Base-by-base conservation (phyloP, 495 filamentous ascomycete species). In the Niebla homalea region DNA sequence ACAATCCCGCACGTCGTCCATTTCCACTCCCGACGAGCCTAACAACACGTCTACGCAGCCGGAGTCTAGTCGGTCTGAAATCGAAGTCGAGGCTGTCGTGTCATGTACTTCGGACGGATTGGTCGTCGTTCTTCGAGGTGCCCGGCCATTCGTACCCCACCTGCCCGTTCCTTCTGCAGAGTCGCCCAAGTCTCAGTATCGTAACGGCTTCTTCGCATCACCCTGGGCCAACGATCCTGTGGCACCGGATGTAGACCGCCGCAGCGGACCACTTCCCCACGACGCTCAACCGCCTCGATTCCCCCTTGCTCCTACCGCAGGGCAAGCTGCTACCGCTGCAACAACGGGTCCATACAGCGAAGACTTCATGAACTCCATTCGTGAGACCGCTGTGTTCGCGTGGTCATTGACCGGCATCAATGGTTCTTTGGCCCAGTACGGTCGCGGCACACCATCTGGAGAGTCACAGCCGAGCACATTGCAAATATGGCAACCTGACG, bases 81-180 rank as follows among this genome's bases (percentile, higher is more conserved):
- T 84, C 47, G 87, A 92, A 58, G 67, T 94, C 36, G 87, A 94
- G 64, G 87, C 87, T 12, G 87, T 94, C 18, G 80, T 93, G 36
- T 93, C 87, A 5, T 94, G 87, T 62, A 89, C 87, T 2, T 93
- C 88, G 1, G 88, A 93, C 62, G 87, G 87, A 11, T 68, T 94
- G 12, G 87, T 93, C 8, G 87, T 93, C 16, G 81, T 90, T 25
- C 70, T 94, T 11, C 83, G 87, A 37, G 78, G 76, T 43, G 86
- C 87, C 23, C 72, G 84, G 22, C 81, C 87, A 16, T 70, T 78
- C 3, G 79, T 87, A 37, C 83, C 84, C 15, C 67, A 70, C 25
- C 46, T 61, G 8, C 44, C 58, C 23, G 49, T 59, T 12, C 70
- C 70, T 19, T 64, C 71, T 25, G 61, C 68, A 18, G 63, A 64